A percentile compares a stretch with the other conserved stretches of the same genome.
Conservation (phyloP, 257 asterid genomes). For the Jasminum sambac region DNA sequence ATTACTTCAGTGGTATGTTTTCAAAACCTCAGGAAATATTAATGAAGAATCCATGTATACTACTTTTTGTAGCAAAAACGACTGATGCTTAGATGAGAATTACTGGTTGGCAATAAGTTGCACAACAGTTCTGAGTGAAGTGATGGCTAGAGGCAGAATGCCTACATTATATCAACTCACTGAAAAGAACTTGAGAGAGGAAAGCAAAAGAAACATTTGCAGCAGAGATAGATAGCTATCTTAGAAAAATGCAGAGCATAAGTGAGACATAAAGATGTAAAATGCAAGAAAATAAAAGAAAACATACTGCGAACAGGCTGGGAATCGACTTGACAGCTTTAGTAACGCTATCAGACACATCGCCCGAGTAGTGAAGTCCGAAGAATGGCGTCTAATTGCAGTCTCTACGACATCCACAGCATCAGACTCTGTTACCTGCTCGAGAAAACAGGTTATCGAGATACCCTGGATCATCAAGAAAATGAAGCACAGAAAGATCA, state of each 20-base stretch:
- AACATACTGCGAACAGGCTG: conserved; percentile 84
- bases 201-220: background rate
- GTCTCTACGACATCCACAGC: conserved; percentile 85
- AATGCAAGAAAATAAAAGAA: conserved; percentile 11
- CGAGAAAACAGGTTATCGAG: conserved; percentile 27
- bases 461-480: conserved; percentile 19
- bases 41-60: background rate
- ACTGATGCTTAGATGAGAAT: background rate
- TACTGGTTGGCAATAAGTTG: background rate
- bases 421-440: conserved; percentile 90
- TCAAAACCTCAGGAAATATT: background rate
- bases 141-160: background rate
- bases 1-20: background rate
- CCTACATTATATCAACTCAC: background rate
- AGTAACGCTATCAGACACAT: conserved; percentile 89
- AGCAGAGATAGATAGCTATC: background rate
- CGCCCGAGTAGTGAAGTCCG: conserved; percentile 79
- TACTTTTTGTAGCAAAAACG: background rate
- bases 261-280: background rate
- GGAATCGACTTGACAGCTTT: conserved; percentile 89
- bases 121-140: background rate
- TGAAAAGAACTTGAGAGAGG: background rate
- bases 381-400: conserved; percentile 53
- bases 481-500: conserved; percentile 17
- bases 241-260: background rate